A percentile compares a stretch with the other conserved stretches of the same genome.
These are phyloP conservation scores for Garcia nutans DNA, from an alignment of 345 rosid genomes.

Conservation along the genomic window DNA sequence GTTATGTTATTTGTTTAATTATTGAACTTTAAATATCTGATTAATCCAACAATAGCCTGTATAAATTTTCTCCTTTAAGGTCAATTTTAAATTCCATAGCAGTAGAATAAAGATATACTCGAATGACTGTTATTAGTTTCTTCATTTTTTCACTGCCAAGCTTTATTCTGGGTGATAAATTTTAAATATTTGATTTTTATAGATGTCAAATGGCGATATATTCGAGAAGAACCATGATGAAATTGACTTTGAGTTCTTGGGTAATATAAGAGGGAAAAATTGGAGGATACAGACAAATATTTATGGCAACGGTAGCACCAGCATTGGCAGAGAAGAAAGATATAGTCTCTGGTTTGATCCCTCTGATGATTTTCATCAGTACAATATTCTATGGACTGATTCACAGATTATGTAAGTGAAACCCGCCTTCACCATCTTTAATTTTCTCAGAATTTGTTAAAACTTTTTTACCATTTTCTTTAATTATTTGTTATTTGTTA, in stretches of 20 bases:
- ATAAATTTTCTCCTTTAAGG: background rate
- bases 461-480: background rate
- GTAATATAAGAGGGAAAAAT: slow-evolving; percentile 93
- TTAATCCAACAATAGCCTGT: background rate
- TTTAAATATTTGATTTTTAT: slow-evolving; percentile 8
- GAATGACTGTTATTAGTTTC: background rate
- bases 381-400: slow-evolving; percentile 90
- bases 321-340: slow-evolving; percentile 89
- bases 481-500: background rate
- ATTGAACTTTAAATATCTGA: background rate
- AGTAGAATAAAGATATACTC: background rate
- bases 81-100: background rate
- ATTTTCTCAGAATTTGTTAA: background rate
- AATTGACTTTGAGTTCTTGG: slow-evolving; percentile 96
- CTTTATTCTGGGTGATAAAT: background rate
- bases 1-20: no score
- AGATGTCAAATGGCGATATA: slow-evolving; percentile 97
- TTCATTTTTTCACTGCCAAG: background rate
- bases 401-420: slow-evolving; percentile 75
- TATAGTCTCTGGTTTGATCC: slow-evolving; percentile 98
- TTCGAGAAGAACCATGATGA: slow-evolving; percentile 96
- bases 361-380: slow-evolving; percentile 87
- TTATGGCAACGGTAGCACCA: slow-evolving; percentile 94
- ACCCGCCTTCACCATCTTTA: background rate
- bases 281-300: slow-evolving; percentile 99